Evolutionary conservation across 768 basidiomycete species (phyloP), one percentile per base, ranked within the genome.

Genomic region (Tylopilus rubrobrunneus): DNA sequence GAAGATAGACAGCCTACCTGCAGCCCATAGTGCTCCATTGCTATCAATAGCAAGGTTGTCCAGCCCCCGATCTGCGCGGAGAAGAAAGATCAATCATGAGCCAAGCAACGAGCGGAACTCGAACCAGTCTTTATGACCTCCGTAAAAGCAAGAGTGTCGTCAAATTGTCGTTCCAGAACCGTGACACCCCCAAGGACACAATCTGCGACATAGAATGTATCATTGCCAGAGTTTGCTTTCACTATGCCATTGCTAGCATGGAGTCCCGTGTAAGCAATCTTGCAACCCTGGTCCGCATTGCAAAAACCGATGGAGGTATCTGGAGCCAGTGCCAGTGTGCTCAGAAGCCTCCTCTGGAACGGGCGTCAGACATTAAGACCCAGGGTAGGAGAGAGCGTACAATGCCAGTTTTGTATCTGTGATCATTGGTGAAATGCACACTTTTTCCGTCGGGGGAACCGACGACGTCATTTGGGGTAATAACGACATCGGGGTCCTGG

Each of bases 381-480:
- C 19, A 36, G 41, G 25, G 25, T 9, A 11, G 9, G 19, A 33
- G 52, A 41, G 14, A 29, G 67, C 83, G 46, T 62, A 87, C 86
- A 48, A 73, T 56, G 47, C 83, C 78, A 19, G 75, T 67, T 71
- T 86, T 87, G 39, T 62, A 62, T 19, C 73, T 72, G 56, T 83
- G 75, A 55, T 88, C 85, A 60, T 90, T 91, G 29, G 87, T 86
- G 63, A 89, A 80, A 65, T 81, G 82, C 53, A 89, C 82, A 37
- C 78, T 80, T 55, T 78, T 72, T 27, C 85, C 85, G 57, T 88
- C 83, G 3, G 79, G 64, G 29, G 74, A 77, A 28, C 87, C 87
- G n/a, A 82, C 78, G 14, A 90, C 50, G 62, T 89, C 88, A 62
- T 89, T 90, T 2, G 89, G 89, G 5, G 85, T 81, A 11, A 77